A percentile compares a stretch with the other conserved stretches of the same genome.
Evolutionary conservation across 352 stramenopile species (phyloP).

Genomic region (Phytophthora chlamydospora): DNA sequence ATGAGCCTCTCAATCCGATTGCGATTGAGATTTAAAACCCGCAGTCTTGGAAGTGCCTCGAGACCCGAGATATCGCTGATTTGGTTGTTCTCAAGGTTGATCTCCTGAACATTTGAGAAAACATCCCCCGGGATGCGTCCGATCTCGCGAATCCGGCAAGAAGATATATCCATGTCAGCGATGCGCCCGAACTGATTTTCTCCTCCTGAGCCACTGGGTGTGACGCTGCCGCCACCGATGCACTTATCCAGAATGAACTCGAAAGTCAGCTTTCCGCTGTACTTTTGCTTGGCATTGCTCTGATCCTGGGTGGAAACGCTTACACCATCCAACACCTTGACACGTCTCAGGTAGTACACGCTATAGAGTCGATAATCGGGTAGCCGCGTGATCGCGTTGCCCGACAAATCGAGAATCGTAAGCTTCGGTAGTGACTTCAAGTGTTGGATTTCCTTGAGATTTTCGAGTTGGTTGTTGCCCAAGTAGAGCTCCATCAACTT

Average conservation of each 20-base stretch:
- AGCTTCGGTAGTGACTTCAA: conserved; percentile 83
- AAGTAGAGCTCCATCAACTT: conserved; percentile 91
- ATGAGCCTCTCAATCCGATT: conserved; percentile 76
- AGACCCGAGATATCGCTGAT: conserved; percentile 78
- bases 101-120: conserved; percentile 68
- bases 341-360: conserved; percentile 77
- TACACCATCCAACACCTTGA: conserved; percentile 86
- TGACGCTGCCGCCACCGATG: conserved; percentile 21
- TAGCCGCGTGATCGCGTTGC: conserved; percentile 74
- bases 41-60: conserved; percentile 63
- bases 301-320: conserved; percentile 79
- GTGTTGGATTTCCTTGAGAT: conserved; percentile 80
- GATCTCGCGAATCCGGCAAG: conserved; percentile 76
- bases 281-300: conserved; percentile 86
- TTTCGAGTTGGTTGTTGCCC: conserved; percentile 85
- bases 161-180: conserved; percentile 75
- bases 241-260: conserved; percentile 89
- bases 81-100: conserved; percentile 89
- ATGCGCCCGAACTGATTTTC: conserved; percentile 63
- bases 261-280: conserved; percentile 84
- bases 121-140: conserved; percentile 55
- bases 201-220: conserved; percentile 2
- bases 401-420: conserved; percentile 85
- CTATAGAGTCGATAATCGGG: conserved; percentile 81
- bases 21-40: conserved; percentile 72